A percentile compares a stretch with the other conserved stretches of the same genome.
Conservation (phyloP, 148 eudicot species). For the Gaultheria prostrata region DNA sequence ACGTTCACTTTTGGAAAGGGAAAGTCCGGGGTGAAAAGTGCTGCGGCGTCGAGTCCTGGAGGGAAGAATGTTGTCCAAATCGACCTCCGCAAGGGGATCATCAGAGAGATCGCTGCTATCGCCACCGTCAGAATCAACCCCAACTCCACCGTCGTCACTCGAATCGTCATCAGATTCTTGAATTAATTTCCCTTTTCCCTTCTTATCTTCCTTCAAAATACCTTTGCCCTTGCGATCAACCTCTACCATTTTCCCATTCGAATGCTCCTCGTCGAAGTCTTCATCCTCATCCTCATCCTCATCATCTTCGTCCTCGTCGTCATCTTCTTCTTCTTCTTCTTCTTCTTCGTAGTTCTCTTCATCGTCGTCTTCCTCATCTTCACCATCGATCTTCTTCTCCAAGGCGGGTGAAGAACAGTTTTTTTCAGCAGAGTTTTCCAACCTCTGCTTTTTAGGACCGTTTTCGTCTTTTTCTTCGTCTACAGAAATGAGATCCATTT, state of each 20-base stretch:
- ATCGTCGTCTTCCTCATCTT: constrained; percentile 15
- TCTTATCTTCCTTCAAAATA: constrained; percentile 53
- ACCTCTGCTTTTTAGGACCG: constrained; percentile 25
- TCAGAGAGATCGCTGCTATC: constrained; percentile 55
- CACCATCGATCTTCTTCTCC: constrained; percentile 1
- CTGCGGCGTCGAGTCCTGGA: constrained; percentile 62
- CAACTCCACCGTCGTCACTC: constrained; percentile 30
- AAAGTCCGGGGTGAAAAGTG: constrained; percentile 32
- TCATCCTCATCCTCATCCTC: constrained; percentile 20
- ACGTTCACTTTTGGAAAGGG: constrained; percentile 37
- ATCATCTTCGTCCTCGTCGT: constrained; percentile 14
- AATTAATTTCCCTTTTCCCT: constrained; percentile 40
- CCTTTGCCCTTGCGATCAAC: constrained; percentile 73
- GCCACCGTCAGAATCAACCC: constrained; percentile 31
- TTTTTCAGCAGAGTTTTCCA: constrained; percentile 2
- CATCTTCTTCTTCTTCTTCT: constrained; percentile 18
- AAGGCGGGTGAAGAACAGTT: neutral
- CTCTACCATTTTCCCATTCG: constrained; percentile 28
- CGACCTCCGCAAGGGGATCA: constrained; percentile 83
- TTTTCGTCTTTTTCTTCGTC: constrained; percentile 2
- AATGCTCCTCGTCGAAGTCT: constrained; percentile 21
- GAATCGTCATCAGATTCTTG: constrained; percentile 30
- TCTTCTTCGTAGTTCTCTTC: constrained; percentile 22
- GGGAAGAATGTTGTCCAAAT: constrained; percentile 77
- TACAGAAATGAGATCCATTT: constrained; percentile 20